Base-by-base conservation (phyloP, 306 rosid species). In the Acacia confusa region DNA sequence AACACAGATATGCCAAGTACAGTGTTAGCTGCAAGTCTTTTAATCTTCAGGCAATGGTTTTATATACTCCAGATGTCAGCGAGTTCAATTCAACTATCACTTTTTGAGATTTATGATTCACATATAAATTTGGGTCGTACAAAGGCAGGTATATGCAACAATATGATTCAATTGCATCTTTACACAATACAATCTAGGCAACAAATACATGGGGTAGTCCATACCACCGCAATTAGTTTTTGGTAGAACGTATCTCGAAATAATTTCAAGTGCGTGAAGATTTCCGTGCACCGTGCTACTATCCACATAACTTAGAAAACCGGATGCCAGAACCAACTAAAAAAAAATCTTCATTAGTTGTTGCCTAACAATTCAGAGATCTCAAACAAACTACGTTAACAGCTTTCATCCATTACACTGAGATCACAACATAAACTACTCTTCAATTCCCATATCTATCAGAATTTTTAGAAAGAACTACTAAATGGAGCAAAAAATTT, bases 401-500 rank as follows among this genome's bases (percentile, higher is more conserved):
- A 12, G 22, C 66, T 76, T 75, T 50, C 75, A 63, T 50, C 71
- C 58, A 24, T 57, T 67, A 55, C 68, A 44, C 22, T 3, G 17
- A 25, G 67, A 79, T 80, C 78, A 50, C 64, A 79, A 30, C 63
- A 75, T 45, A 41, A 75, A 40, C 0, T 22, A 69, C 61, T 65
- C 34, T 30, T 9, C 38, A 47, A 12, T 40, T 22, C 30, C 53
- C 45, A 40, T 40, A 41, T 67, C 58, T 25, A 32, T 67, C 81
- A 36, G 47, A 60, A 53, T 52, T 34, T 80, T 65, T 28, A 69
- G 55, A 61, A 22, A 68, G 7, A 69, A 4, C 52, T n/a, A 22
- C 7, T 15, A 41, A 64, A 14, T 50, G 34, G 27, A 22, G 43
- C 48, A n/a, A 50, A 58, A 13, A 61, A 28, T 76, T 65, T 48